These are phyloP conservation scores for Lavandula angustifolia DNA, from an alignment of 257 asterid genomes.

Conservation along the genomic window DNA sequence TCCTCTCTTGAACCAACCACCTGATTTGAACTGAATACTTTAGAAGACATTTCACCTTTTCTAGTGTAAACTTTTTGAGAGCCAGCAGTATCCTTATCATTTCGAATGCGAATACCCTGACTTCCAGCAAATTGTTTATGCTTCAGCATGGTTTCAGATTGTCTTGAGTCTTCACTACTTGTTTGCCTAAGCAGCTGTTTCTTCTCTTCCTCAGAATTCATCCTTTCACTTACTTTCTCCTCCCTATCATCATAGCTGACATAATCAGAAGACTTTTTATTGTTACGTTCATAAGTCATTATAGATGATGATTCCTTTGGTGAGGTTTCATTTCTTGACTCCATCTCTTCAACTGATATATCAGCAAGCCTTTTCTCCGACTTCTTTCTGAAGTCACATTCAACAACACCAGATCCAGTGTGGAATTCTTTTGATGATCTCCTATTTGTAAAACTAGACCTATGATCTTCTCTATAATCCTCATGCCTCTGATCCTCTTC, in stretches of 20 bases:
- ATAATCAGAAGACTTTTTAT: constrained; percentile 44
- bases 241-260: constrained; percentile 44
- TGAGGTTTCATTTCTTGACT: constrained; percentile 42
- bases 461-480: constrained; percentile 44
- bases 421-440: constrained; percentile 33
- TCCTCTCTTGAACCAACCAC: constrained; percentile 47
- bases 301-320: constrained; percentile 39
- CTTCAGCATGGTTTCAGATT: constrained; percentile 47
- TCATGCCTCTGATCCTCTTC: constrained; percentile 38
- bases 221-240: constrained; percentile 36
- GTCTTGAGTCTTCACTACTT: no score
- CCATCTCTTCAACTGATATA: constrained; percentile 51
- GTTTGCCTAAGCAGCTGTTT: no score
- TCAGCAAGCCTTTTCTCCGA: constrained; percentile 85
- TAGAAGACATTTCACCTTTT: constrained; percentile 41
- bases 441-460: constrained; percentile 41
- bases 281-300: constrained; percentile 38
- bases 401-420: constrained; percentile 47
- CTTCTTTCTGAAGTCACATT: constrained; percentile 67
- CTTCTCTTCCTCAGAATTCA: constrained; percentile 32
- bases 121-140: constrained; percentile 52
- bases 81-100: constrained; percentile 39
- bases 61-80: constrained; percentile 39
- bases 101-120: constrained; percentile 37
- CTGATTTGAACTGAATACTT: constrained; percentile 40